A percentile compares a stretch with the other conserved stretches of the same genome.
Conservation (phyloP, 73 alveolate species). For the Paramecium sexaurelia region DNA sequence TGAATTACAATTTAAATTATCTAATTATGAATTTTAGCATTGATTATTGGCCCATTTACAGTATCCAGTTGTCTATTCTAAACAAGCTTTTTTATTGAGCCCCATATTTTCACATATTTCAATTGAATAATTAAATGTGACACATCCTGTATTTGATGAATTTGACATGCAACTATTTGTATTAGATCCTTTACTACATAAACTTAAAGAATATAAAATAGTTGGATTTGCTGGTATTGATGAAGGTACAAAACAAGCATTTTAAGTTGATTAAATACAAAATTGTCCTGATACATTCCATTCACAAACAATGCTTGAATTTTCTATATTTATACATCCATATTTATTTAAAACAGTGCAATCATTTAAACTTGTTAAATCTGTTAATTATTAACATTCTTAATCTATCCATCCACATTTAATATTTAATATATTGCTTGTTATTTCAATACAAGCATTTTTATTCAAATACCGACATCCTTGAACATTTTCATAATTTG, state of each 20-base stretch:
- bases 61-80: background rate
- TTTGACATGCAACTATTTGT: background rate
- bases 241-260: background rate
- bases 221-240: background rate
- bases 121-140: background rate
- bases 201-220: background rate
- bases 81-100: background rate
- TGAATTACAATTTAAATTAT: background rate
- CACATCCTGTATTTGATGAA: background rate
- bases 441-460: background rate
- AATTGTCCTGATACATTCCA: background rate
- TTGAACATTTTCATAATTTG: background rate
- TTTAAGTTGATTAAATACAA: background rate
- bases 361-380: background rate
- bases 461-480: background rate
- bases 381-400: background rate
- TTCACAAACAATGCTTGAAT: background rate
- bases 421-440: background rate
- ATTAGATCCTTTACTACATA: background rate
- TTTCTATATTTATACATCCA: background rate
- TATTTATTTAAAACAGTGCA: constrained; percentile 10
- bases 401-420: background rate
- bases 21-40: background rate
- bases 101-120: constrained; percentile 4
- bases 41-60: background rate